phyloP scores from a whole-genome alignment of 371 early-diverging fungal genomes.

The Sporodiniella umbellata region DNA sequence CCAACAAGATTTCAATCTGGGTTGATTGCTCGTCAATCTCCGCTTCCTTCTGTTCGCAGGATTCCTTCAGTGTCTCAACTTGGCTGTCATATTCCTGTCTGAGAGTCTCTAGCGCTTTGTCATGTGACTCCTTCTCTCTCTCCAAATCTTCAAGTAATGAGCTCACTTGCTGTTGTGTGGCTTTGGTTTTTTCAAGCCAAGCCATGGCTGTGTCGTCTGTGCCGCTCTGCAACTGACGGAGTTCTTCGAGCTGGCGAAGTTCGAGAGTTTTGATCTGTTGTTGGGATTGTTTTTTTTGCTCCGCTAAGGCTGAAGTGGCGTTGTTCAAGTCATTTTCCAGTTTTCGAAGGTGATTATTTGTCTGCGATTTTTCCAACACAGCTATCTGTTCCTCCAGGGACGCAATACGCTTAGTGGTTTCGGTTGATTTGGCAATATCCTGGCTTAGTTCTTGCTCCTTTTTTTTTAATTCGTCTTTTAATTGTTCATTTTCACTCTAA shows the following conservation, averaged over 20 bases:
- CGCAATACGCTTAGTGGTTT: background rate
- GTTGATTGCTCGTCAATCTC: conserved; percentile 21
- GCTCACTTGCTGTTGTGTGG: conserved; percentile 32
- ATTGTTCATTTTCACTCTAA: conserved; percentile 11
- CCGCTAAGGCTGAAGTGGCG: conserved; percentile 18
- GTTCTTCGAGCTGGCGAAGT: conserved; percentile 36
- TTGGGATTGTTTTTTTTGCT: conserved; percentile 21
- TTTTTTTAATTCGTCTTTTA: background rate
- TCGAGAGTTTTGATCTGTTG: conserved; percentile 27
- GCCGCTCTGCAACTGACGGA: conserved; percentile 34
- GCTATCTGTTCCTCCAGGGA: conserved; percentile 8
- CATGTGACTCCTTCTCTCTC: conserved; percentile 13
- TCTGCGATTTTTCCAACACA: conserved; percentile 17
- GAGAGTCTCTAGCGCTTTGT: conserved; percentile 6
- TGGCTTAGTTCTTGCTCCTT: conserved; percentile 3
- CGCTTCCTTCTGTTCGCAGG: conserved; percentile 10
- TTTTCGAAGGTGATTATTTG: conserved; percentile 25
- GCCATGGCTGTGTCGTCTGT: conserved; percentile 40
- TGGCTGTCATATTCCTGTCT: conserved; percentile 8
- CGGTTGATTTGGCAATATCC: conserved; percentile 3
- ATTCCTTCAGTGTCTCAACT: conserved; percentile 4
- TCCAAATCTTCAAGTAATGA: conserved; percentile 19
- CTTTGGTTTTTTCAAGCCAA: conserved; percentile 41
- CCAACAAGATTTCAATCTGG: conserved; percentile 25
- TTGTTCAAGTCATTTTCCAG: conserved; percentile 26